Evolutionary conservation across 75 land plant genomes (phyloP), one percentile per base, ranked within the genome.

Genomic region (Adiantum capillusveneris): DNA sequence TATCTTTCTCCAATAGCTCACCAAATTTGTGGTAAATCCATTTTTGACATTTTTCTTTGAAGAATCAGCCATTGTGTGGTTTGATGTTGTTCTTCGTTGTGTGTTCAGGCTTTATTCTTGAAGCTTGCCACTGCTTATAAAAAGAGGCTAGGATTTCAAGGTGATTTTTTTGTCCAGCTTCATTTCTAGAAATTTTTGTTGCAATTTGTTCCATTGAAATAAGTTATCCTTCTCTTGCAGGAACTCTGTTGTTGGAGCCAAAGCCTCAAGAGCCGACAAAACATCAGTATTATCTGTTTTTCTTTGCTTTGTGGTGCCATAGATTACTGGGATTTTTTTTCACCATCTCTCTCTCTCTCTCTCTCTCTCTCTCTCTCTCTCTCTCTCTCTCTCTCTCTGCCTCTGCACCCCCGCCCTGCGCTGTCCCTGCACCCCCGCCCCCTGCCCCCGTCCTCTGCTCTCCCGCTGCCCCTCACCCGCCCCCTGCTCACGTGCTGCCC

Each of bases 211-310:
- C 45, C 18, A 14, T 11, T 39, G 20, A 11, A 36, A 21, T 24
- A 22, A 20, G 13, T 41, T 51, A 30, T 25, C 19, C 0, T 36
- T 31, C 5, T 9, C 14, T 29, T 11, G 12, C 79, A 93, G 98
- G 95, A 31, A 88, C 79, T 52, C 58, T 93, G 48, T 66, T 93
- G 29, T 75, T 93, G 55, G 98, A 93, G 62, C 98, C 98, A 19
- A 93, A 93, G 67, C 98, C 98, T 31, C 98, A 93, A 67, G 98
- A 93, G 55, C 98, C 98, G 29, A 93, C 95, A 28, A 93, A 93
- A 58, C 98, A 93, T 58, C 98, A 93, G 98, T 89, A 83, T 22
- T 29, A 25, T 68, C 26, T 44, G 26, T 45, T 20, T 58, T 14
- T 36, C 30, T 20, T 19, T 56, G 22, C 14, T 46, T 46, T 46